Percentiles rank a stretch among this genome's conserved stretches.
Evolutionary conservation across 495 filamentous ascomycete genomes (phyloP).

Genomic region (Aspergillus nidulans): DNA sequence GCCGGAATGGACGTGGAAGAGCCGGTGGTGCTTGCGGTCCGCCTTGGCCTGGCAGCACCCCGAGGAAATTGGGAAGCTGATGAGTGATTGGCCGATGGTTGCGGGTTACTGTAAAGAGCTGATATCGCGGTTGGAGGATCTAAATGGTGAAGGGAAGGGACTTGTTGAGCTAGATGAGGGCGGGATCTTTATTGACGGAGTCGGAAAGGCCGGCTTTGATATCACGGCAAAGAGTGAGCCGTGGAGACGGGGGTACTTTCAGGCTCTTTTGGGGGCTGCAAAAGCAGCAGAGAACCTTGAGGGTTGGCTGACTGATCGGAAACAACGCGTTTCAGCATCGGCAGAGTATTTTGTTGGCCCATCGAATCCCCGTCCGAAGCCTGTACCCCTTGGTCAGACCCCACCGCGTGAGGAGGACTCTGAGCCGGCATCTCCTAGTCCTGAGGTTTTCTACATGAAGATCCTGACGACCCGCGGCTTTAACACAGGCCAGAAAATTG

Average conservation of each 20-base stretch:
- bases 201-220: conserved; percentile 61
- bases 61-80: conserved; percentile 41
- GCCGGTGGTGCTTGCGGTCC: conserved; percentile 54
- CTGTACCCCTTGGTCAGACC: conserved; percentile 55
- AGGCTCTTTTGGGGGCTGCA: conserved; percentile 70
- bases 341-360: conserved; percentile 69
- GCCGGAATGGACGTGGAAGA: conserved; percentile 65
- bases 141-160: conserved; percentile 60
- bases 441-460: conserved; percentile 70
- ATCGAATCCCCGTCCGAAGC: conserved; percentile 75
- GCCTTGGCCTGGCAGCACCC: conserved; percentile 54
- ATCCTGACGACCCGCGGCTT: conserved; percentile 76
- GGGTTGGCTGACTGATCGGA: conserved; percentile 66
- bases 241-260: conserved; percentile 80
- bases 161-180: conserved; percentile 54
- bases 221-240: conserved; percentile 67
- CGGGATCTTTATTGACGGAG: conserved; percentile 48
- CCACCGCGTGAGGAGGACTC: conserved; percentile 70
- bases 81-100: conserved; percentile 62
- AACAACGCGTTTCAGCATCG: conserved; percentile 60
- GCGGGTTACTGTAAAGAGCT: conserved; percentile 50
- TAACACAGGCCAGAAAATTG: conserved; percentile 64
- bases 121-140: conserved; percentile 60
- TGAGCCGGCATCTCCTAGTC: conserved; percentile 55
- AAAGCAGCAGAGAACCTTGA: conserved; percentile 76